Evolutionary conservation across 306 rosid species (phyloP).

Genomic region (Gastrolobium villosum): DNA sequence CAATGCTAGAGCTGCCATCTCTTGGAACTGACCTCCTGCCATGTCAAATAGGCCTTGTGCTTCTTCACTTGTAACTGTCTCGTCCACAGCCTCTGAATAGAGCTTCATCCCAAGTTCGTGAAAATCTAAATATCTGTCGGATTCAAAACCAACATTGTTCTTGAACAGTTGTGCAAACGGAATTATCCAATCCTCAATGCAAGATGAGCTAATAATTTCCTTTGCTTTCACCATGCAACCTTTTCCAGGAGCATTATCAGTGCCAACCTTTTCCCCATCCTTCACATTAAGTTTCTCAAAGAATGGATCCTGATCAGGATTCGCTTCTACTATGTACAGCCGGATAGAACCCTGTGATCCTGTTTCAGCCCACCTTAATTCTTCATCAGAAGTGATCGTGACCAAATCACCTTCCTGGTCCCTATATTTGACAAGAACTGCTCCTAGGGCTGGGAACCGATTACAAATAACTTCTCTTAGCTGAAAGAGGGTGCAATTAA

Average conservation of each 20-base stretch:
- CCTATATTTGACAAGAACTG: constrained; percentile 85
- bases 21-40: constrained; percentile 87
- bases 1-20: constrained; percentile 92
- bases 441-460: constrained; percentile 73
- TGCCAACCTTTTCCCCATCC: constrained; percentile 39
- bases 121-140: constrained; percentile 77
- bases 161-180: constrained; percentile 81
- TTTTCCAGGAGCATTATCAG: constrained; percentile 50
- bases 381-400: constrained; percentile 84
- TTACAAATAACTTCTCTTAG: constrained; percentile 72
- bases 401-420: constrained; percentile 94
- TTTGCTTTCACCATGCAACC: constrained; percentile 55
- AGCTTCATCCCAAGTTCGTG: constrained; percentile 88
- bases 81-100: constrained; percentile 97
- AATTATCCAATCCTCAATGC: constrained; percentile 93
- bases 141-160: constrained; percentile 84
- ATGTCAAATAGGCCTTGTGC: constrained; percentile 83
- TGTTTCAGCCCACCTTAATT: constrained; percentile 83
- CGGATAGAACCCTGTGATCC: constrained; percentile 72
- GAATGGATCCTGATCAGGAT: constrained; percentile 74
- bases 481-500: constrained; percentile 76
- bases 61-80: constrained; percentile 82
- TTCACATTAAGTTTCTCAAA: constrained; percentile 57
- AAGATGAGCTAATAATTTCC: constrained; percentile 63
- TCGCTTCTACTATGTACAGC: constrained; percentile 71